Percentiles rank a stretch among this genome's conserved stretches.
Evolutionary conservation across 2,329 filamentous ascomycete genomes (phyloP).

Genomic region (Zymoseptoria tritici): DNA sequence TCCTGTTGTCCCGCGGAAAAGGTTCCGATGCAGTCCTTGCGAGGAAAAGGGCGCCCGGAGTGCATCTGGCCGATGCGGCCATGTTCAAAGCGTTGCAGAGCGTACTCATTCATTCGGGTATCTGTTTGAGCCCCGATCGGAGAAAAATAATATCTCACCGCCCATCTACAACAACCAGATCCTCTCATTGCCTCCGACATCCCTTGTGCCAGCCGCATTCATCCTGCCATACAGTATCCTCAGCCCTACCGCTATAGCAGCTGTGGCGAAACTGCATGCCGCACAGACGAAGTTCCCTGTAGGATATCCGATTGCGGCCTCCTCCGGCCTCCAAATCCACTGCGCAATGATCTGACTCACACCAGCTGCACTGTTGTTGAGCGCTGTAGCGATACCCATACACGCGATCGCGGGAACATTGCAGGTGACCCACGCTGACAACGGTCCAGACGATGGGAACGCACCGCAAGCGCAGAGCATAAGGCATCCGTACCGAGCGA

Average conservation of each 20-base stretch:
- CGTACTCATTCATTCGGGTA: no score
- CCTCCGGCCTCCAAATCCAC: conserved; percentile 34
- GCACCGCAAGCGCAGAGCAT: conserved; percentile 33
- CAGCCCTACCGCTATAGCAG: conserved; percentile 20
- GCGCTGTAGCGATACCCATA: conserved; percentile 33
- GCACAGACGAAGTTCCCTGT: conserved; percentile 37
- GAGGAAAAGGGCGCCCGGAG: no score
- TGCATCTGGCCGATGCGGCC: no score
- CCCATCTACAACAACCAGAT: conserved; percentile 19
- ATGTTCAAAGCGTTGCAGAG: no score
- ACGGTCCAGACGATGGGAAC: conserved; percentile 31
- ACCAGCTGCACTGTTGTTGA: conserved; percentile 34
- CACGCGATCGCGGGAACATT: conserved; percentile 33
- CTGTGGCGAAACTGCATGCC: conserved; percentile 31
- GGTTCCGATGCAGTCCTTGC: no score
- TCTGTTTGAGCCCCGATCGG: no score
- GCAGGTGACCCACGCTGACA: conserved; percentile 35
- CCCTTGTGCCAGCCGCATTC: conserved; percentile 16
- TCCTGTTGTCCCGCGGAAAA: no score
- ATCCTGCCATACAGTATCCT: conserved; percentile 26
- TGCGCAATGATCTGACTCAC: conserved; percentile 35
- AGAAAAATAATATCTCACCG: no score
- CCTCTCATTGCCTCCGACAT: conserved; percentile 20
- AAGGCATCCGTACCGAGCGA: conserved; percentile 31
- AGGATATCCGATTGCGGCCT: conserved; percentile 29